phyloP scores from a whole-genome alignment of 140 eudicot genomes.

The Anethum foeniculum region DNA sequence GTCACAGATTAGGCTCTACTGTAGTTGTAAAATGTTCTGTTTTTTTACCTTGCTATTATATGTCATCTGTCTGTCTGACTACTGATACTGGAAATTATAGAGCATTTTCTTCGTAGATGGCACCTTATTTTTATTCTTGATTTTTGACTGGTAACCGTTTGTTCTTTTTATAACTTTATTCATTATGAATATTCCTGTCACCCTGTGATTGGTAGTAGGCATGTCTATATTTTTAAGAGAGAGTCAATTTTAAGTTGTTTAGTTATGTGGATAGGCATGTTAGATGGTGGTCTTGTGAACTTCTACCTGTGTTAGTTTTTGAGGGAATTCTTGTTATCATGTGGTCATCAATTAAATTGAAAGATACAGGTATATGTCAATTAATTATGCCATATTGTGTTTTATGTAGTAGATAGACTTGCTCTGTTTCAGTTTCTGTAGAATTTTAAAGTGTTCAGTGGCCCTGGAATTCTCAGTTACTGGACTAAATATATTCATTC shows the following conservation, averaged over 20 bases:
- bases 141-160: not conserved
- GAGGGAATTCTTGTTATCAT: not conserved
- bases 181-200: not conserved
- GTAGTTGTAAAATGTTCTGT: no score
- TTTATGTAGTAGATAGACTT: not conserved
- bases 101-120: not conserved
- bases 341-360: not conserved
- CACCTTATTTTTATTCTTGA: not conserved
- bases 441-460: not conserved
- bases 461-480: not conserved
- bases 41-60: no score
- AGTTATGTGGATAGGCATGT: not conserved
- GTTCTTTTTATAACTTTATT: not conserved
- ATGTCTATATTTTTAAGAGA: not conserved
- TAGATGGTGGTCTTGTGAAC: not conserved
- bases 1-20: no score
- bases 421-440: not conserved
- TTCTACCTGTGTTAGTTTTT: not conserved
- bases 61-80: not conserved
- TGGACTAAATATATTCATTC: not conserved
- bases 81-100: not conserved
- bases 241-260: not conserved
- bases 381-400: not conserved
- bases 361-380: not conserved
- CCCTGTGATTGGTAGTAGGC: not conserved